phyloP scores from a whole-genome alignment of 257 asterid species.

The Solanum habrochaites region DNA sequence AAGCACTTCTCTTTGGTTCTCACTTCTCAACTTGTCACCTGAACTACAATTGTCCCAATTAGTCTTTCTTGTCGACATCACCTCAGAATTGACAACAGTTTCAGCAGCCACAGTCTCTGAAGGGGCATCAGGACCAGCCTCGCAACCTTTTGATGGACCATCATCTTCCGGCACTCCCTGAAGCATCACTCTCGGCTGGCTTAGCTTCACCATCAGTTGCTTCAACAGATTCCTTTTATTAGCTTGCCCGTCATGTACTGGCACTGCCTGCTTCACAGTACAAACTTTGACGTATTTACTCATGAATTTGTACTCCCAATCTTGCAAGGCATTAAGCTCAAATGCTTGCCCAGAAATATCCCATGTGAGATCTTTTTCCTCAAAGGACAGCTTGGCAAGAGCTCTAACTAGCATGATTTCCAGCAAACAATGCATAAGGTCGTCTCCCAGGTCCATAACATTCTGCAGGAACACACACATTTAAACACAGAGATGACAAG shows the following conservation, averaged over 20 bases:
- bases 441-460: conserved; percentile 93
- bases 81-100: conserved; percentile 18
- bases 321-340: conserved; percentile 88
- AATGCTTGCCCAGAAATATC: conserved; percentile 69
- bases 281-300: conserved; percentile 97
- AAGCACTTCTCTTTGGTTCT: background rate
- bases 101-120: conserved; percentile 12
- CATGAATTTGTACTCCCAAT: conserved; percentile 97
- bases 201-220: background rate
- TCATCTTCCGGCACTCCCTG: background rate
- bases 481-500: background rate
- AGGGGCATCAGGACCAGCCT: conserved; percentile 16
- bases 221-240: conserved; percentile 18
- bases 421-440: conserved; percentile 86
- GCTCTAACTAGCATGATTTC: conserved; percentile 91
- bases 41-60: background rate
- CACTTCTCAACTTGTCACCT: background rate
- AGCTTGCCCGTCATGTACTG: conserved; percentile 28
- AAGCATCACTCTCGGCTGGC: conserved; percentile 6
- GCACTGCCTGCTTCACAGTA: conserved; percentile 42
- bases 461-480: conserved; percentile 24
- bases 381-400: conserved; percentile 88
- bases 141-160: background rate
- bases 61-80: conserved; percentile 28
- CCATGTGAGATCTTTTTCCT: conserved; percentile 64